A percentile compares a stretch with the other conserved stretches of the same genome.
Conservation (phyloP, 441 rosid genomes). For the Populus hybrid region DNA sequence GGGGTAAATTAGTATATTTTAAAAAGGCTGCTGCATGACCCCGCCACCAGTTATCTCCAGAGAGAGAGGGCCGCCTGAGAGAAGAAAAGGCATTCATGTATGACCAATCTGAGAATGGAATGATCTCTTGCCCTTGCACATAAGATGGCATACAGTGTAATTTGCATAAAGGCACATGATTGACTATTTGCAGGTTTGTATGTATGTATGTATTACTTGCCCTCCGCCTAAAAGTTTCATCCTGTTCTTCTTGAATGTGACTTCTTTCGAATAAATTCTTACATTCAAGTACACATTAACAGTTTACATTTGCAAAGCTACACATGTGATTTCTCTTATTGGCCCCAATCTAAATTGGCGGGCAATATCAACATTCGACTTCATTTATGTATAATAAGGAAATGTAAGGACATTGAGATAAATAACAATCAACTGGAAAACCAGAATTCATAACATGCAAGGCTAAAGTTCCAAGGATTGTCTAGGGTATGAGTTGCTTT, state of each 20-base stretch:
- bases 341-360: background rate
- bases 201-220: background rate
- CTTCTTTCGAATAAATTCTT: no score
- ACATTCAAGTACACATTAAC: background rate
- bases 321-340: background rate
- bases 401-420: slow-evolving; percentile 3
- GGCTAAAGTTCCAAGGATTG: background rate
- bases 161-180: background rate
- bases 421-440: background rate
- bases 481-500: background rate
- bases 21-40: slow-evolving; percentile 95
- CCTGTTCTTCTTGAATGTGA: no score
- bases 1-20: slow-evolving; percentile 54
- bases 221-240: background rate
- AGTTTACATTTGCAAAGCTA: background rate
- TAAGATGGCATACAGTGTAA: background rate
- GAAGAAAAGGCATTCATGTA: slow-evolving; percentile 17
- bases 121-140: background rate
- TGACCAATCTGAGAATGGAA: slow-evolving; percentile 2
- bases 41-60: slow-evolving; percentile 94
- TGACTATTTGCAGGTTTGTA: background rate
- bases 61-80: slow-evolving; percentile 63
- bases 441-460: background rate
- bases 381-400: background rate
- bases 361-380: background rate